phyloP scores from a whole-genome alignment of 331 rosid genomes.

The Phaseolus coccineus region DNA sequence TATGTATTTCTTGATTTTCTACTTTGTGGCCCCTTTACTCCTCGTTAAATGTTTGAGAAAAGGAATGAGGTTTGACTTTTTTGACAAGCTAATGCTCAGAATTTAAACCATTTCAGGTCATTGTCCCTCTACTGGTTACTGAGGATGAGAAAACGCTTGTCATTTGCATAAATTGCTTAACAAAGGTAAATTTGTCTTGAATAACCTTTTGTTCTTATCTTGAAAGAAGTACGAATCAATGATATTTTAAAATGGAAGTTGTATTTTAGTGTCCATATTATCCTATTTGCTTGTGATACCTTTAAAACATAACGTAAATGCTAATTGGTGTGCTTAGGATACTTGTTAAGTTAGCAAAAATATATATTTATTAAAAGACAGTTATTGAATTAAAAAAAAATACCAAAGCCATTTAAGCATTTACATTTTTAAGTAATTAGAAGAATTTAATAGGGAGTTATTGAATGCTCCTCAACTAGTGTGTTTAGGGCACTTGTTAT shows the following conservation, averaged over 20 bases:
- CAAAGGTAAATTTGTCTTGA: slow-evolving; percentile 69
- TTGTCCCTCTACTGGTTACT: slow-evolving; percentile 87
- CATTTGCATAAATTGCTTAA: slow-evolving; percentile 90
- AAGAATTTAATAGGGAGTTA: neutral
- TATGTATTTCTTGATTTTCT: slow-evolving; percentile 53
- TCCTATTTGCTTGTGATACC: slow-evolving; percentile 11
- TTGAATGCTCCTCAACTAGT: neutral
- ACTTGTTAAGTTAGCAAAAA: neutral
- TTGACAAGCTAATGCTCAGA: slow-evolving; percentile 38
- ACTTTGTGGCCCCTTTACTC: slow-evolving; percentile 28
- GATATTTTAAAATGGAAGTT: slow-evolving; percentile 23
- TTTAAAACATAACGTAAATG: neutral
- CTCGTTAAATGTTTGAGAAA: slow-evolving; percentile 12
- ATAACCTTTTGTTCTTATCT: slow-evolving; percentile 22
- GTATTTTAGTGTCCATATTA: slow-evolving; percentile 11
- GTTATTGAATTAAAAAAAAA: neutral
- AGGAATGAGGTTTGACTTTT: neutral
- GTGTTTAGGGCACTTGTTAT: neutral
- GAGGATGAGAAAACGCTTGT: slow-evolving; percentile 99
- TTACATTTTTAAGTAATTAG: neutral
- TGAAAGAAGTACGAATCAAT: slow-evolving; percentile 26
- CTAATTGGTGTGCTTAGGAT: neutral
- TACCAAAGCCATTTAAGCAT: neutral
- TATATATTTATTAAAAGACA: neutral
- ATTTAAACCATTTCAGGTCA: slow-evolving; percentile 71